These are phyloP conservation scores for Aureobasidium sp. DNA, from an alignment of 2,329 filamentous ascomycete species.

Conservation along the genomic window DNA sequence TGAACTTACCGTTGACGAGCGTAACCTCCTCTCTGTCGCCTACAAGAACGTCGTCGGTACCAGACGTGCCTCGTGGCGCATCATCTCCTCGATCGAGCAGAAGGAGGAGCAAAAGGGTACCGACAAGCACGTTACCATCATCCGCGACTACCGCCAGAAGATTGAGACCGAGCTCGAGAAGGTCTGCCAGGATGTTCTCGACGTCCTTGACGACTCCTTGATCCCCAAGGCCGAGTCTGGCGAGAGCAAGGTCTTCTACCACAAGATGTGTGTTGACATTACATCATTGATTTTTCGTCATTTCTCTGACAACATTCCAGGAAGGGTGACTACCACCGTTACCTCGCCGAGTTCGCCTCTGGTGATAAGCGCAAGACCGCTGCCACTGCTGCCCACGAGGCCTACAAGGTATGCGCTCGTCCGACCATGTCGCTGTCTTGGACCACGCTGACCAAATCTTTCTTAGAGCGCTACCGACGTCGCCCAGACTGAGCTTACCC, in stretches of 20 bases:
- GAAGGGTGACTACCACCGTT: constrained; percentile 97
- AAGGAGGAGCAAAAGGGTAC: constrained; percentile 99
- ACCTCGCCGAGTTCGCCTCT: constrained; percentile 86
- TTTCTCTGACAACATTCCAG: constrained; percentile 38
- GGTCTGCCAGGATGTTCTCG: constrained; percentile 95
- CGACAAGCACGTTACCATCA: constrained; percentile 87
- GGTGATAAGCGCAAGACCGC: constrained; percentile 88
- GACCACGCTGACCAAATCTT: neutral
- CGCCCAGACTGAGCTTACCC: constrained; percentile 93
- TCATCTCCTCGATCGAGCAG: constrained; percentile 99
- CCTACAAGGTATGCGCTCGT: constrained; percentile 71
- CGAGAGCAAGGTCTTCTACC: constrained; percentile 99
- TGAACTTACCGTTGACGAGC: constrained; percentile 61
- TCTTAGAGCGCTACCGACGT: constrained; percentile 88
- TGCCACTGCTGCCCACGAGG: constrained; percentile 81
- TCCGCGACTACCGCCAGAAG: constrained; percentile 97
- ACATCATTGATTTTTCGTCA: neutral
- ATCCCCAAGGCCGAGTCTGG: constrained; percentile 94
- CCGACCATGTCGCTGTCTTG: neutral
- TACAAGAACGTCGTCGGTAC: constrained; percentile 99
- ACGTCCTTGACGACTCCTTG: constrained; percentile 85
- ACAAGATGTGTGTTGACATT: constrained; percentile 79
- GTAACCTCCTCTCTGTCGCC: constrained; percentile 92
- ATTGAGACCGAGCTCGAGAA: constrained; percentile 96
- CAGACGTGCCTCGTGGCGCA: constrained; percentile 96